Percentiles rank a stretch among this genome's conserved stretches.
These are phyloP conservation scores for Eragrostis curvula DNA, from an alignment of 176 grass and related monocot genomes.

Conservation along the genomic window DNA sequence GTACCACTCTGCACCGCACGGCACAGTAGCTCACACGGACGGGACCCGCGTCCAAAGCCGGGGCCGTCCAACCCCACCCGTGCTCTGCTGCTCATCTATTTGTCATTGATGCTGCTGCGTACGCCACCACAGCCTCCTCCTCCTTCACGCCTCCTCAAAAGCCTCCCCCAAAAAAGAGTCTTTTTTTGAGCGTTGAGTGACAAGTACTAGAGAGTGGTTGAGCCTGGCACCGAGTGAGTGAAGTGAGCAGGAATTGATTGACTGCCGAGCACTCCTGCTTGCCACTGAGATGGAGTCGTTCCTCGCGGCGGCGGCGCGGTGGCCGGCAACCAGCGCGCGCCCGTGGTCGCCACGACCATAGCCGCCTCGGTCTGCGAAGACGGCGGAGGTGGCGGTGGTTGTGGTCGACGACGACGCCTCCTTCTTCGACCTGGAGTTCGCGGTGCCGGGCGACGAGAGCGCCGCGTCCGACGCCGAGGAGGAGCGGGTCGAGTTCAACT, in stretches of 20 bases:
- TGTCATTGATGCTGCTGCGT: constrained; percentile 15
- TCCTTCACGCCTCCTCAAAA: constrained; percentile 20
- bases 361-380: constrained; percentile 43
- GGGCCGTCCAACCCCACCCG: constrained; percentile 3
- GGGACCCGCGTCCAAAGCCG: neutral
- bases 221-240: neutral
- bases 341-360: constrained; percentile 33
- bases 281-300: constrained; percentile 82
- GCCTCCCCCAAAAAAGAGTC: constrained; percentile 10
- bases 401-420: constrained; percentile 78
- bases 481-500: constrained; percentile 56
- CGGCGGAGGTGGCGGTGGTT: constrained; percentile 46
- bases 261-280: too few species aligned
- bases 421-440: constrained; percentile 98
- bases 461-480: constrained; percentile 48
- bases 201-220: neutral
- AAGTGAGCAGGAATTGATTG: too few species aligned
- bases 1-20: too few species aligned
- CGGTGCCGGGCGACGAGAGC: constrained; percentile 65
- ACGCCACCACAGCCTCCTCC: neutral
- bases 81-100: constrained; percentile 34
- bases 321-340: constrained; percentile 28
- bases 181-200: constrained; percentile 19
- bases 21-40: neutral
- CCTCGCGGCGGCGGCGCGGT: constrained; percentile 65